Percentiles rank a stretch among this genome's conserved stretches.
Conservation (phyloP, 2,329 filamentous ascomycete genomes). For the Madurella fahalii region DNA sequence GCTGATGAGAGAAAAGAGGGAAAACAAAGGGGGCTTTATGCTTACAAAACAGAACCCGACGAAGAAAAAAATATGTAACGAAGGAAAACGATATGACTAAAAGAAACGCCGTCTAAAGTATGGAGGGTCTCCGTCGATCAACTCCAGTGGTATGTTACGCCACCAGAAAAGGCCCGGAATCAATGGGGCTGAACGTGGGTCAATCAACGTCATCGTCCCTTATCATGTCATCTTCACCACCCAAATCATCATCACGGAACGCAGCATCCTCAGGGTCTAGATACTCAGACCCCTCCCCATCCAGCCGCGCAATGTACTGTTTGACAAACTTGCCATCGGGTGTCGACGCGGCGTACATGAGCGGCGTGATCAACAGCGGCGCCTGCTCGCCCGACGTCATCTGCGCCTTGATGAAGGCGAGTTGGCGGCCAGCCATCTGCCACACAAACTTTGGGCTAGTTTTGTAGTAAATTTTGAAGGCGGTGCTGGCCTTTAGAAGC, state of each 20-base stretch:
- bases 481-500: slow-evolving; percentile 47
- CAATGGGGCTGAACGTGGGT: neutral
- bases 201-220: slow-evolving; percentile 16
- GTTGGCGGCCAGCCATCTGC: slow-evolving; percentile 46
- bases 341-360: slow-evolving; percentile 26
- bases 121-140: too few relatives aligned
- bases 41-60: too few relatives aligned
- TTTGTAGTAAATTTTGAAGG: slow-evolving; percentile 39
- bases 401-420: slow-evolving; percentile 45
- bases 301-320: slow-evolving; percentile 24
- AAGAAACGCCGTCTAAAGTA: too few relatives aligned
- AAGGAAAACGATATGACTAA: too few relatives aligned
- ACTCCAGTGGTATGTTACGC: too few relatives aligned
- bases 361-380: slow-evolving; percentile 20
- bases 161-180: too few relatives aligned
- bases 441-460: slow-evolving; percentile 37
- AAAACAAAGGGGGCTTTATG: too few relatives aligned
- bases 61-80: too few relatives aligned
- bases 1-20: too few relatives aligned
- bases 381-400: slow-evolving; percentile 18
- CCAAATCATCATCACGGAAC: neutral
- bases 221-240: neutral
- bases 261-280: slow-evolving; percentile 11
- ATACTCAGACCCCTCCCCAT: slow-evolving; percentile 22
- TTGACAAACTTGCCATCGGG: slow-evolving; percentile 25